These are phyloP conservation scores for Trichoderma afroharzianum DNA, from an alignment of 2,329 filamentous ascomycete species.

Conservation along the genomic window DNA sequence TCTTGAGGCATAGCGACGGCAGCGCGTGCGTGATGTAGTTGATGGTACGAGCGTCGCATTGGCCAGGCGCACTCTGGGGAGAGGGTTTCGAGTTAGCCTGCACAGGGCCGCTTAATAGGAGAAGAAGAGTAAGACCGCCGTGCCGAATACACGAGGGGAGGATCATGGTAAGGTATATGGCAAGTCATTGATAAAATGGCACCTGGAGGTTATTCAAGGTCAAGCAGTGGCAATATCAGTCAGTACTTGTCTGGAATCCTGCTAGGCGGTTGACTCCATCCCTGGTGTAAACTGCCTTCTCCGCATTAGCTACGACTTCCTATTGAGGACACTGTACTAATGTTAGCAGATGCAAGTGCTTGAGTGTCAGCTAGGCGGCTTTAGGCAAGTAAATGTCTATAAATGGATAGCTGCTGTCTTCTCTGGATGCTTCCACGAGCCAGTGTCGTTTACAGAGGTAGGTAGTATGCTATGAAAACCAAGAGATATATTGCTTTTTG, in stretches of 20 bases:
- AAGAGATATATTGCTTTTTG: not conserved
- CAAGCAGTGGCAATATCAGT: not conserved
- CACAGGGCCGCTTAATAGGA: not conserved
- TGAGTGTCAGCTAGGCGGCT: not conserved
- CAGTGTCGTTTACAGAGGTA: not conserved
- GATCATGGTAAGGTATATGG: not conserved
- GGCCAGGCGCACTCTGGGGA: not conserved
- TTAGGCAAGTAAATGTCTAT: not conserved
- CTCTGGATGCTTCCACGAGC: not conserved
- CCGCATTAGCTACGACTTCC: not conserved
- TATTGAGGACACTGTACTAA: not conserved
- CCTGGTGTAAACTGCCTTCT: not conserved
- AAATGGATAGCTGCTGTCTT: not conserved
- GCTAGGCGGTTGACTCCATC: not conserved
- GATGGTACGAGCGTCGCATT: slow-evolving; percentile 60
- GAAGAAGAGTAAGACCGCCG: not conserved
- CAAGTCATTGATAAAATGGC: slow-evolving; percentile 3
- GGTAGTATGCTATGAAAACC: not conserved
- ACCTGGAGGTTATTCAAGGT: not conserved
- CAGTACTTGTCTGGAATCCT: not conserved
- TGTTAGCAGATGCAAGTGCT: not conserved
- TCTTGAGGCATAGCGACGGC: slow-evolving; percentile 70
- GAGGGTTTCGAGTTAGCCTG: not conserved
- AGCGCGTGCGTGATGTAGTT: slow-evolving; percentile 80
- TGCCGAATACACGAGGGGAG: slow-evolving; percentile 12